Base-by-base conservation (phyloP, 805 yeast species). In the Lachancea mirantina region DNA sequence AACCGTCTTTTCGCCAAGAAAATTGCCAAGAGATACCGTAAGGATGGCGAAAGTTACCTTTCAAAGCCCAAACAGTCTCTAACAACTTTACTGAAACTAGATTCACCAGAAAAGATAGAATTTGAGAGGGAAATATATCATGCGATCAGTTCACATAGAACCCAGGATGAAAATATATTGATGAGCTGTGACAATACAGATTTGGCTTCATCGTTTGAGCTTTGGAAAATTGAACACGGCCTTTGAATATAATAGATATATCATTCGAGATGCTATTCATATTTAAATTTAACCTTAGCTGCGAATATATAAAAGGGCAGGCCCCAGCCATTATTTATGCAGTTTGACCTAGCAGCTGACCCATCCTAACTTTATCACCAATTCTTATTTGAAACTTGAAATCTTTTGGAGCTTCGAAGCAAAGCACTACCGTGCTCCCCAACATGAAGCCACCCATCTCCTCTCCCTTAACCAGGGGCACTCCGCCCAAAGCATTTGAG, bases 371-470 rank as follows among this genome's bases (percentile, higher is more conserved):
- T 42, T 65, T 70, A 45, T 85, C 78, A n/a, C 94, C 94, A 10
- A 71, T 69, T 28, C 70, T 64, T 27, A 87, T 69, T 22, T 70
- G 62, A 51, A 87, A 92, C 49, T 73, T 60, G 57, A 89, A 92
- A 40, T 69, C 64, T 36, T 69, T 71, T 16, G 98, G 98, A 2
- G 96, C 98, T 62, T 92, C 98, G 60, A 92, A 92, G 14, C 89
- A 94, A 42, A 92, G 67, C 11, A 92, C 98, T n/a, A 92, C 92
- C 0, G 99, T 92, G 18, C 94, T 81, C 0, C 99, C 99, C 33
- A 92, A 67, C 65, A 83, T 83, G 62, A 92, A 92, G 0, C 98
- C 98, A 25, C 99, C 99, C 71, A 92, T 82, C 59, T 92, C 95
- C 50, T 84, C 83, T 24, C 98, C 98, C 60, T 84, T 85, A 14